phyloP scores from a whole-genome alignment of 805 yeast species.

The Monosporozyma servazzii region DNA sequence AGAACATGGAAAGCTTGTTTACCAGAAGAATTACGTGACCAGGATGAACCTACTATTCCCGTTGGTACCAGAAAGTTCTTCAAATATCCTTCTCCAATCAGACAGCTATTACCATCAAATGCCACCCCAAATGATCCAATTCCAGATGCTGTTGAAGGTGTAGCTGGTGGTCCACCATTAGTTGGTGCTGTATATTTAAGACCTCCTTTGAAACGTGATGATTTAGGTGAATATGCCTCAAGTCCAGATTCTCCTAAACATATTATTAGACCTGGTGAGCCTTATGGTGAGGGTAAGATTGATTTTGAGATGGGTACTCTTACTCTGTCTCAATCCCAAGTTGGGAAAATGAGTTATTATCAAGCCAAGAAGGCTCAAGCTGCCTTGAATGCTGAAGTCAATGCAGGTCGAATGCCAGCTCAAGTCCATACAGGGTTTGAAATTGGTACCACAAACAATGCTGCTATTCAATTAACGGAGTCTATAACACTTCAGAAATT shows the following conservation, averaged over 20 bases:
- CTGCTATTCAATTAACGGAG: not conserved
- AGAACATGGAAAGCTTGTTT: slow-evolving; percentile 98
- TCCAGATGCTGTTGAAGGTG: slow-evolving; percentile 77
- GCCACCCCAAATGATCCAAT: slow-evolving; percentile 68
- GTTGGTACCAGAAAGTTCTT: slow-evolving; percentile 57
- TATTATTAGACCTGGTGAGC: slow-evolving; percentile 37
- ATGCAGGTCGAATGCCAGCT: not conserved
- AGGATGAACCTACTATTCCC: slow-evolving; percentile 72
- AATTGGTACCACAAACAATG: not conserved
- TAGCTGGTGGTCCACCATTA: slow-evolving; percentile 81
- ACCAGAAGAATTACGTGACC: slow-evolving; percentile 88
- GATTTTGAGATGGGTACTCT: slow-evolving; percentile 28
- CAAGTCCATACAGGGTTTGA: not conserved
- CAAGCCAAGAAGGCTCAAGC: not conserved
- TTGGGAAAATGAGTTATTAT: not conserved
- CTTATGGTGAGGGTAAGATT: slow-evolving; percentile 29
- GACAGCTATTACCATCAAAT: slow-evolving; percentile 62
- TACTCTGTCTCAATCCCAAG: slow-evolving; percentile 3
- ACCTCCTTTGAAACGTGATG: slow-evolving; percentile 69
- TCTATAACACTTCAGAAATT: slow-evolving; percentile 17
- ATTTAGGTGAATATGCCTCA: slow-evolving; percentile 63
- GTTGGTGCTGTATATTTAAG: slow-evolving; percentile 84
- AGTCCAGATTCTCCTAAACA: slow-evolving; percentile 39
- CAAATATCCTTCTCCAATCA: slow-evolving; percentile 77
- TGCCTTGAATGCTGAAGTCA: not conserved